phyloP scores from a whole-genome alignment of 176 grass and related monocot genomes.

The Oryza brachyantha region DNA sequence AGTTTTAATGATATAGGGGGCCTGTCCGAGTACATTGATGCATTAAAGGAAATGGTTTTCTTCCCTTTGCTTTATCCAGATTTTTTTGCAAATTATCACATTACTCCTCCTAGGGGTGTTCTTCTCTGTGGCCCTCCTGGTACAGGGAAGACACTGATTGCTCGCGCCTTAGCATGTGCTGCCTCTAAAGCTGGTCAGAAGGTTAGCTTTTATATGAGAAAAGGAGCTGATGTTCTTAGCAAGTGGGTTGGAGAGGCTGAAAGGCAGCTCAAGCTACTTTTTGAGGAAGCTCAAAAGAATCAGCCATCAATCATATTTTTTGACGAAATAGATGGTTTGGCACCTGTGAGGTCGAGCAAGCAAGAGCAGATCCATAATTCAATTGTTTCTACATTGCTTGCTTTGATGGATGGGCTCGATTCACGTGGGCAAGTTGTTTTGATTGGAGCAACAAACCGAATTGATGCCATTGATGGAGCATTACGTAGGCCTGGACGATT shows the following conservation, averaged over 20 bases:
- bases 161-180: conserved; percentile 92
- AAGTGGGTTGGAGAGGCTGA: conserved; percentile 99
- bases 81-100: conserved; percentile 99
- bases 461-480: conserved; percentile 99
- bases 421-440: conserved; percentile 99
- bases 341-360: conserved; percentile 99
- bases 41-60: conserved; percentile 99
- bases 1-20: conserved; percentile 99
- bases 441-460: conserved; percentile 98
- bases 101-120: conserved; percentile 95
- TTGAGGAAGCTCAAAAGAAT: conserved; percentile 99
- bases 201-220: conserved; percentile 99
- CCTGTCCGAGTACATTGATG: conserved; percentile 90
- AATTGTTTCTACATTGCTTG: conserved; percentile 98
- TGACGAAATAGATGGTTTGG: conserved; percentile 98
- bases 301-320: conserved; percentile 99
- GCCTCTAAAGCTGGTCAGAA: conserved; percentile 97
- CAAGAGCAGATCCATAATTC: conserved; percentile 99
- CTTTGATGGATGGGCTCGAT: conserved; percentile 98
- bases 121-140: conserved; percentile 97
- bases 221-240: conserved; percentile 99
- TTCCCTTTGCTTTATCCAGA: conserved; percentile 97
- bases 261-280: conserved; percentile 96
- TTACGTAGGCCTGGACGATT: conserved; percentile 94
- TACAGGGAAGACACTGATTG: conserved; percentile 97